Evolutionary conservation across 1,284 basidiomycete genomes (phyloP), one percentile per base, ranked within the genome.

Genomic region (Agroathelia rolfsii): DNA sequence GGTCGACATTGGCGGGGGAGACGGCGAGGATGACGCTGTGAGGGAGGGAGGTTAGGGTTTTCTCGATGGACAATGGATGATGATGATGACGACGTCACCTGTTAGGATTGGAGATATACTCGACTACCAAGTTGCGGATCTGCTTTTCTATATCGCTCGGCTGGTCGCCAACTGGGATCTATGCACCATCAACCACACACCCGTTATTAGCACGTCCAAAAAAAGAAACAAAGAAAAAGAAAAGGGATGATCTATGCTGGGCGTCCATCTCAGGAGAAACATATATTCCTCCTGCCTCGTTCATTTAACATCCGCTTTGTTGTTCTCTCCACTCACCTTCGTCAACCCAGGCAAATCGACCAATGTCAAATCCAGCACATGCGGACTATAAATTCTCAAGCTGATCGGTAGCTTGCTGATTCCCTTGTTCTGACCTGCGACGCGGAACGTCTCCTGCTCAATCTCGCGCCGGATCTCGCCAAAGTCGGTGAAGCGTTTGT

Each of bases 401-500:
- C 88, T 84, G 52, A 96, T 97, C 4, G 94, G 93, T 35, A 96
- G 59, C 56, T 93, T 93, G 62, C 87, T 93, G 40, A 98, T 84
- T 34, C 95, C 94, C 64, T 97, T 99, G 62, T 98, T 98, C 67
- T 97, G 93, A 0, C 94, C 94, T 0, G 95, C 94, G 17, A 99
- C 94, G 27, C 94, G 69, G 56, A 85, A 93, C 2, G 95, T 98
- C 66, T 99, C 95, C 53, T 90, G 86, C 60, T 98, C 94, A 43
- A 99, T 98, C 63, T 99, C 95, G 44, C 83, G 83, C 23, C 92
- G 72, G 45, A 98, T 86, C 48, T 97, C 93, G 34, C 73, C 69
- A 53, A 95, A 97, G 53, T 97, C 93, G 28, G 89, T 93, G 60
- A 94, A 97, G 31, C 86, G 77, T 54, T 89, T 89, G 70, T 97